Base-by-base conservation (phyloP, 495 filamentous ascomycete genomes). In the Podospora didyma region DNA sequence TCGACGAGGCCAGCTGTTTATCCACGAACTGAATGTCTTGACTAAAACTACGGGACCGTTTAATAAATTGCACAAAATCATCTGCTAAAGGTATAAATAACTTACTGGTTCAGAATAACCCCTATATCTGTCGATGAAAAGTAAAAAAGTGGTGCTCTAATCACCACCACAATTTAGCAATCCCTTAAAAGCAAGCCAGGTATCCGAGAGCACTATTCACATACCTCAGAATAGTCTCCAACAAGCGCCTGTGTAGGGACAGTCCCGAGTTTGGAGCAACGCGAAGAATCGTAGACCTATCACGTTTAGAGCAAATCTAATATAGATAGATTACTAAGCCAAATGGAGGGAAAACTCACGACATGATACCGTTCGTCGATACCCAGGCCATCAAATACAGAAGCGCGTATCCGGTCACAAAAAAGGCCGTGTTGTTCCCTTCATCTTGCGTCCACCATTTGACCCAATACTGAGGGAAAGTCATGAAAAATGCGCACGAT, bases 11-110 rank as follows among this genome's bases (percentile, higher is more conserved):
- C 12, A 71, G 71, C 39, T 81, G 74, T 66, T 77, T 83, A 62
- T 87, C 83, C 21, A 87, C 78, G 6, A 86, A 73, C 46, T 79
- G 73, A 34, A 87, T 70, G 50, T 86, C 83, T 60, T 86, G 82
- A 60, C 79, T 82, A 67, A 86, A 87, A 31, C 83, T 70, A 61
- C 17, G 14, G 12, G 0, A 4, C 10, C 2, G 11, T 19, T 58
- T 17, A 31, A 39, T 53, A 62, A 14, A 37, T 11, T 21, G 41
- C 54, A 2, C 22, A 7, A 42, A 11, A 41, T 7, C 0, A 53
- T n/a, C n/a, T n/a, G n/a, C n/a, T 20, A 5, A 12, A 24, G 3
- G 3, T 20, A 59, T 51, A 46, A 61, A 56, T 3, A 58, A 14
- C 52, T 51, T 44, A 63, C 61, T 59, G 49, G 39, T 63, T 74